A percentile compares a stretch with the other conserved stretches of the same genome.
Evolutionary conservation across 176 grass and related monocot genomes (phyloP).

Genomic region (Tillandsia leiboldiana): DNA sequence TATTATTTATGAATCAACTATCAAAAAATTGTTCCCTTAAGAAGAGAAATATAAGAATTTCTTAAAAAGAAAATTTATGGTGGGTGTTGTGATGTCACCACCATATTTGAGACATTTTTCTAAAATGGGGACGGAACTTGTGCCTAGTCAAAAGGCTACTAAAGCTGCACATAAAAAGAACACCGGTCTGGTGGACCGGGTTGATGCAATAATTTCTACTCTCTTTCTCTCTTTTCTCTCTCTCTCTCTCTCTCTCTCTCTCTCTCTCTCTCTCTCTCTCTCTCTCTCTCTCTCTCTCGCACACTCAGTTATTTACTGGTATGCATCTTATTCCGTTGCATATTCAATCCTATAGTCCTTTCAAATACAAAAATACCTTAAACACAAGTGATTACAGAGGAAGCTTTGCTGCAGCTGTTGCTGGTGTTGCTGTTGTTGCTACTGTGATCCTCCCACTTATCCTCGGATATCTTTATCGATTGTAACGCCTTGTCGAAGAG

Average conservation of each 20-base stretch:
- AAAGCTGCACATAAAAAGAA: too few species aligned
- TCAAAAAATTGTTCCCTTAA: too few species aligned
- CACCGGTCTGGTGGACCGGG: too few species aligned
- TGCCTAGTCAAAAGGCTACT: too few species aligned
- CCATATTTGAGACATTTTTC: too few species aligned
- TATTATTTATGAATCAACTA: too few species aligned
- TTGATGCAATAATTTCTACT: background rate
- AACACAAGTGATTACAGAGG: conserved; percentile 5
- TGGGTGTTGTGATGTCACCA: too few species aligned
- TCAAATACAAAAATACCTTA: background rate
- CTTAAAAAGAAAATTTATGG: too few species aligned
- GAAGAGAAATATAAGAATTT: too few species aligned
- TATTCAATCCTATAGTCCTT: background rate
- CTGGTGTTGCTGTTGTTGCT: background rate
- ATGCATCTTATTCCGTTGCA: too few species aligned
- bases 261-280: background rate
- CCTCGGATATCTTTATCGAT: background rate
- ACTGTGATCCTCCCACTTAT: background rate
- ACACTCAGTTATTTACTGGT: background rate
- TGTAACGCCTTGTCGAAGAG: conserved; percentile 49
- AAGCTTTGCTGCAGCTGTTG: background rate
- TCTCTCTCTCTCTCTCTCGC: background rate
- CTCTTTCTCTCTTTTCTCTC: background rate
- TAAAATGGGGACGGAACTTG: too few species aligned
- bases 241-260: background rate